Percentiles rank a stretch among this genome's conserved stretches.
phyloP scores from a whole-genome alignment of 495 filamentous ascomycete genomes.

The Tuber indicum region DNA sequence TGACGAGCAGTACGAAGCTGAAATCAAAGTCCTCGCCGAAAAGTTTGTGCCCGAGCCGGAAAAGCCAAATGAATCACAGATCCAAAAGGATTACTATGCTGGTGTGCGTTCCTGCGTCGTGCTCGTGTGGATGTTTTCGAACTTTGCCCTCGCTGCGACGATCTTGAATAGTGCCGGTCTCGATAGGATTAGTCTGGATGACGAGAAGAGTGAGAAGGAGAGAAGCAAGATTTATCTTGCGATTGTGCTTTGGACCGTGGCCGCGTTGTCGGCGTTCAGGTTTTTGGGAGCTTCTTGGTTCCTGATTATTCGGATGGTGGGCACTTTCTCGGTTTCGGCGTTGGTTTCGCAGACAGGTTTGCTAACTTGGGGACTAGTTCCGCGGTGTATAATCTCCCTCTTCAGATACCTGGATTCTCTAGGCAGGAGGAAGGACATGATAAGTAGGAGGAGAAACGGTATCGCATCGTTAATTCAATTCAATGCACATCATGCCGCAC shows the following conservation, averaged over 20 bases:
- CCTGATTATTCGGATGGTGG: conserved; percentile 83
- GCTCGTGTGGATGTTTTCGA: conserved; percentile 91
- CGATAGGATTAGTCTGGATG: conserved; percentile 51
- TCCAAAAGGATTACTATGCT: conserved; percentile 97
- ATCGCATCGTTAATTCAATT: neutral
- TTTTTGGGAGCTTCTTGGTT: conserved; percentile 93
- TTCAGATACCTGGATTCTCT: neutral
- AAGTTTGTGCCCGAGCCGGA: conserved; percentile 64
- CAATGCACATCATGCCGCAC: neutral
- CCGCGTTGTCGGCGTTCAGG: conserved; percentile 76
- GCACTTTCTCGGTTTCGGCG: conserved; percentile 33
- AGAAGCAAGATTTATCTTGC: conserved; percentile 74
- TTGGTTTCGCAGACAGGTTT: conserved; percentile 11
- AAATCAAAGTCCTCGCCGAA: conserved; percentile 63
- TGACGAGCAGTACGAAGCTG: conserved; percentile 88
- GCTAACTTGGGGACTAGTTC: conserved; percentile 39
- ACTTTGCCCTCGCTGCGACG: conserved; percentile 81
- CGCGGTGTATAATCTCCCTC: conserved; percentile 41
- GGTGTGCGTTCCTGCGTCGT: conserved; percentile 89
- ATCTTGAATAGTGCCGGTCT: conserved; percentile 80
- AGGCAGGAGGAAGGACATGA: neutral
- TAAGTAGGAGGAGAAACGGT: neutral
- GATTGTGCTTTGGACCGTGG: conserved; percentile 88
- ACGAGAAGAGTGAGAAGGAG: conserved; percentile 44
- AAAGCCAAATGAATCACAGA: conserved; percentile 56